Percentiles rank a stretch among this genome's conserved stretches.
Evolutionary conservation across 371 early-diverging fungal species (phyloP).

Genomic region (Mucor velutinosus): DNA sequence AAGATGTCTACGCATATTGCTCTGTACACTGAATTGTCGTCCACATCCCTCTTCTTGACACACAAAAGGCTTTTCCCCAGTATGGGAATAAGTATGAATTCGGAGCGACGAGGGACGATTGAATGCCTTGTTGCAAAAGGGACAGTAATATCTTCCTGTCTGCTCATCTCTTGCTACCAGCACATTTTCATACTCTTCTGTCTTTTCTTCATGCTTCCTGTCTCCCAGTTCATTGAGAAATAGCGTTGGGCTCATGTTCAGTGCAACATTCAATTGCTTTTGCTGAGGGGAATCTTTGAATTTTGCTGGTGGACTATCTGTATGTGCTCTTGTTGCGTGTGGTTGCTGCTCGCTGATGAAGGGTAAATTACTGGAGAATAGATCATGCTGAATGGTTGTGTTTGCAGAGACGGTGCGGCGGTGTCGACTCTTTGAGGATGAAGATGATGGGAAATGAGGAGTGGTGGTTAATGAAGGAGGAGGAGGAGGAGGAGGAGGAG

Average conservation of each 20-base stretch:
- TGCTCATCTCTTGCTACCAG: slow-evolving; percentile 25
- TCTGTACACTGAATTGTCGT: slow-evolving; percentile 71
- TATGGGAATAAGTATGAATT: slow-evolving; percentile 75
- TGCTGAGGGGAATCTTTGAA: slow-evolving; percentile 1
- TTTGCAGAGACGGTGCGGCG: slow-evolving; percentile 31
- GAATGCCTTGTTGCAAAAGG: slow-evolving; percentile 37
- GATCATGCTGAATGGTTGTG: background rate
- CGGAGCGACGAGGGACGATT: slow-evolving; percentile 50
- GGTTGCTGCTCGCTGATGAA: slow-evolving; percentile 4
- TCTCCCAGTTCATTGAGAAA: background rate
- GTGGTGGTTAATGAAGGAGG: background rate
- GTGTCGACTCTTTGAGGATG: slow-evolving; percentile 20
- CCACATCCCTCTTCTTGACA: slow-evolving; percentile 68
- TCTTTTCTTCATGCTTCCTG: background rate
- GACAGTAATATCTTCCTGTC: slow-evolving; percentile 32
- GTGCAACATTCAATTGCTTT: slow-evolving; percentile 16
- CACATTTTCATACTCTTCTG: slow-evolving; percentile 13
- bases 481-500: background rate
- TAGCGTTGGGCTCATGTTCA: slow-evolving; percentile 6
- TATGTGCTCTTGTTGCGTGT: slow-evolving; percentile 13
- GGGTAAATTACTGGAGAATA: background rate
- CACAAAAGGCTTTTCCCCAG: slow-evolving; percentile 75
- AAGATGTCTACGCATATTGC: slow-evolving; percentile 76
- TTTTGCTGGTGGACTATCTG: slow-evolving; percentile 20
- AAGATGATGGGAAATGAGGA: background rate